A percentile compares a stretch with the other conserved stretches of the same genome.
Evolutionary conservation across 108 stramenopile species (phyloP).

Genomic region (Nannochloropsis granulata): DNA sequence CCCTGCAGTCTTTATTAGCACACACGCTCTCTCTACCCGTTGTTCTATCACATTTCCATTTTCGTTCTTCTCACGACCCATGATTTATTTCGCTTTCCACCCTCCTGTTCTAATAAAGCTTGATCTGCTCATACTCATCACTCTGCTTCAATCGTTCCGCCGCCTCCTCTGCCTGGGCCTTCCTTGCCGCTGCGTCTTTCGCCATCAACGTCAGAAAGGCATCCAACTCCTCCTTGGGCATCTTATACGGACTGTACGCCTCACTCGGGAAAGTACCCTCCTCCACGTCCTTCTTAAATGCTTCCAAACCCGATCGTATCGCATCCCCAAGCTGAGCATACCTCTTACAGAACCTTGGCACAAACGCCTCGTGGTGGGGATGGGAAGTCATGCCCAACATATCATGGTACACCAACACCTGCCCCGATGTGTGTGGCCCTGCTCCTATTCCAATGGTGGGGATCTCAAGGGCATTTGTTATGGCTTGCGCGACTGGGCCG

Average conservation of each 20-base stretch:
- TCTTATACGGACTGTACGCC: conserved; percentile 73
- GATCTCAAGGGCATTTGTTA: conserved; percentile 82
- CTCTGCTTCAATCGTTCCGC: conserved; percentile 22
- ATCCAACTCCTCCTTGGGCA: conserved; percentile 23
- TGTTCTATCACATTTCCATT: too few relatives aligned
- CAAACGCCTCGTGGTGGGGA: conserved; percentile 89
- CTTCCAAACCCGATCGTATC: conserved; percentile 65
- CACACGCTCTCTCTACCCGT: too few relatives aligned
- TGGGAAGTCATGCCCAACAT: conserved; percentile 89
- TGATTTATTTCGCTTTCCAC: too few relatives aligned
- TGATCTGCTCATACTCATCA: conserved; percentile 31
- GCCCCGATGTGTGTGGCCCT: conserved; percentile 55
- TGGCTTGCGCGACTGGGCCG: conserved; percentile 64
- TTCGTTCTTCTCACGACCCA: too few relatives aligned
- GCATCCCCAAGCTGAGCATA: conserved; percentile 78
- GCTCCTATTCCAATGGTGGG: conserved; percentile 98
- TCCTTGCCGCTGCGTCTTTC: background rate
- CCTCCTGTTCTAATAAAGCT: conserved; percentile 5
- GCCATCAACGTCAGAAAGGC: conserved; percentile 20
- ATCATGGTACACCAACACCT: conserved; percentile 90
- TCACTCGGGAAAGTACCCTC: conserved; percentile 67
- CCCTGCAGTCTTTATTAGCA: too few relatives aligned
- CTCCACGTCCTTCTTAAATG: conserved; percentile 82
- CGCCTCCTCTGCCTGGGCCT: background rate
- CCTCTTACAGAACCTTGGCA: conserved; percentile 91